phyloP scores from a whole-genome alignment of 2,329 filamentous ascomycete species.

The Delphinella strobiligena region DNA sequence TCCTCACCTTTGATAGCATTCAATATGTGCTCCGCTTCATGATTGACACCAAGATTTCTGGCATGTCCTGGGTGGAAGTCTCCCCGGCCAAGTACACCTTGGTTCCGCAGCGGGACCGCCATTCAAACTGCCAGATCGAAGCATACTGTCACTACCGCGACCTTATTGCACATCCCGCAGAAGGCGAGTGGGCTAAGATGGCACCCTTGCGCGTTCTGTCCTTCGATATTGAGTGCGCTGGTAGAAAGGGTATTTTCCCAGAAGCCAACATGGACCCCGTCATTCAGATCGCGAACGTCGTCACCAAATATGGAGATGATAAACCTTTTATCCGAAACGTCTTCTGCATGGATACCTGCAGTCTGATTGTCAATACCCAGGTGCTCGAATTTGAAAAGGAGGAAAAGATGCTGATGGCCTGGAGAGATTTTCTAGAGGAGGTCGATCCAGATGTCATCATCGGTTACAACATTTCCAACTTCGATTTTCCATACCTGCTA shows the following conservation, averaged over 20 bases:
- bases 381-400: conserved; percentile 74
- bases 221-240: conserved; percentile 98
- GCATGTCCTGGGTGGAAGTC: conserved; percentile 96
- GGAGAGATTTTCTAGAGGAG: conserved; percentile 79
- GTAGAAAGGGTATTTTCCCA: conserved; percentile 93
- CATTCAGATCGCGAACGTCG: conserved; percentile 95
- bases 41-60: conserved; percentile 89
- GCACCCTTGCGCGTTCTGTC: conserved; percentile 84
- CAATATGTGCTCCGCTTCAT: conserved; percentile 94
- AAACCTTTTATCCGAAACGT: conserved; percentile 96
- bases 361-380: conserved; percentile 87
- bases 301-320: conserved; percentile 85
- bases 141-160: conserved; percentile 72
- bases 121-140: conserved; percentile 96
- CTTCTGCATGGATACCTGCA: conserved; percentile 87
- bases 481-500: conserved; percentile 93
- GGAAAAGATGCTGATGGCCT: conserved; percentile 79
- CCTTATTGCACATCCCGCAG: conserved; percentile 73
- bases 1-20: conserved; percentile 91
- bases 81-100: conserved; percentile 62
- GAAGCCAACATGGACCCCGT: conserved; percentile 86
- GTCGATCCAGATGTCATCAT: conserved; percentile 96
- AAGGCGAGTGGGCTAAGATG: conserved; percentile 97
- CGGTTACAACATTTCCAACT: conserved; percentile 97
- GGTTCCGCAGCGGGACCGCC: conserved; percentile 51